Base-by-base conservation (phyloP, 1,284 basidiomycete genomes). In the Earliella scabrosa region DNA sequence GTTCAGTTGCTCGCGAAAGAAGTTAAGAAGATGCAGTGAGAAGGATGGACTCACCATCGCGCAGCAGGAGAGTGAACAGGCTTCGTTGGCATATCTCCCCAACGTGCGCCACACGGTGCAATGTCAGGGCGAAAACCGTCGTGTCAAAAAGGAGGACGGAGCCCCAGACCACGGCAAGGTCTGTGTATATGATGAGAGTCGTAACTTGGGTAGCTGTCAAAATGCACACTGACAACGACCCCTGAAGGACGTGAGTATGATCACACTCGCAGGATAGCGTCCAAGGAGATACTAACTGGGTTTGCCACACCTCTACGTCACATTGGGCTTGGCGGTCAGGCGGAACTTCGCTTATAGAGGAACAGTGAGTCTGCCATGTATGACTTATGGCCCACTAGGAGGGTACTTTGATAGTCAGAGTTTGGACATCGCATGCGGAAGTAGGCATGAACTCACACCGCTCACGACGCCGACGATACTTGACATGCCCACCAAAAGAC, bases 41-140 rank as follows among this genome's bases (percentile, higher is more conserved):
- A 40, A n/a, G n/a, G 18, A 26, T 13, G 20, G 4, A 27, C 51
- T 54, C 18, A 54, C 52, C 52, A n/a, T 54, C 52, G 13, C 52
- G 31, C 1, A 54, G n/a, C 14, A 54, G 40, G 16, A 49, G 11
- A 18, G 24, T 21, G 21, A 49, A 48, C 11, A 54, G 29, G 18
- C 52, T 43, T 18, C 29, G 31, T n/a, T 38, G 23, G 45, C 39
- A 38, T 27, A 14, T 43, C 23, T 46, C 20, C 14, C 46, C 32
- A 7, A 43, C 40, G 6, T n/a, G 16, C 31, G 49, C n/a, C 32
- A 46, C 39, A 10, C 31, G 39, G 31, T 24, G 20, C 1, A 54
- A 34, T 3, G 46, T 54, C 18, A 44, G 24, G 32, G 27, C 39
- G 16, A 54, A 49, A 6, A 54, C 40, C 26, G 40, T 23, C 18